phyloP scores from a whole-genome alignment of 441 rosid genomes.

The Populus hybrid region DNA sequence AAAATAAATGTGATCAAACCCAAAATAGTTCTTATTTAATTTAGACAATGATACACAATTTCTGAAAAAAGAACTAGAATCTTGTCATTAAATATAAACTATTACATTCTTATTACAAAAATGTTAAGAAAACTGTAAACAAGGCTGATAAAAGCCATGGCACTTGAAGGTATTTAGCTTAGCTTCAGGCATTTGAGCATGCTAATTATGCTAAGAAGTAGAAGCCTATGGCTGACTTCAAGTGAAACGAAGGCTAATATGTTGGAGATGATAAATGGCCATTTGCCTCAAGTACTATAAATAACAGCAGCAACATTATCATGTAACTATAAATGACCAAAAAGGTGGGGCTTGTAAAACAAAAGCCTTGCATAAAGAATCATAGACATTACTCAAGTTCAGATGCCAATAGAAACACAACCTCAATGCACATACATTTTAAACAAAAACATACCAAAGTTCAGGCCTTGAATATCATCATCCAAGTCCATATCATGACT shows the following conservation, averaged over 20 bases:
- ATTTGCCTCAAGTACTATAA: constrained; percentile 1
- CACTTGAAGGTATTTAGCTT: neutral
- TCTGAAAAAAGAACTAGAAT: neutral
- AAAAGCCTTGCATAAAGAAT: neutral
- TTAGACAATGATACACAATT: neutral
- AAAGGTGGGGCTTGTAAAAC: neutral
- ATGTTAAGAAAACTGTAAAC: neutral
- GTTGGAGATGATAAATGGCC: neutral
- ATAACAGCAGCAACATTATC: neutral
- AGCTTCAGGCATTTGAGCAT: neutral
- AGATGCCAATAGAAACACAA: constrained; percentile 6
- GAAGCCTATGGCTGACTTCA: neutral
- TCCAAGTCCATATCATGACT: constrained; percentile 66
- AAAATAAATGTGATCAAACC: neutral
- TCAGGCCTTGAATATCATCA: constrained; percentile 47
- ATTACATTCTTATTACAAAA: neutral
- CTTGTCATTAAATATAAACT: neutral
- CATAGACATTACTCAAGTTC: neutral
- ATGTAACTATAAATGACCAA: no score
- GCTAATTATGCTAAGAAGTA: neutral
- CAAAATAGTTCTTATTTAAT: constrained; percentile 3
- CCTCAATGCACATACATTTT: neutral
- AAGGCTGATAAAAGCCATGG: neutral
- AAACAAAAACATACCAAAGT: constrained; percentile 34
- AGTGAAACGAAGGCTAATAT: neutral